A percentile compares a stretch with the other conserved stretches of the same genome.
Evolutionary conservation across 306 rosid species (phyloP).

Genomic region (Abrus precatorius): DNA sequence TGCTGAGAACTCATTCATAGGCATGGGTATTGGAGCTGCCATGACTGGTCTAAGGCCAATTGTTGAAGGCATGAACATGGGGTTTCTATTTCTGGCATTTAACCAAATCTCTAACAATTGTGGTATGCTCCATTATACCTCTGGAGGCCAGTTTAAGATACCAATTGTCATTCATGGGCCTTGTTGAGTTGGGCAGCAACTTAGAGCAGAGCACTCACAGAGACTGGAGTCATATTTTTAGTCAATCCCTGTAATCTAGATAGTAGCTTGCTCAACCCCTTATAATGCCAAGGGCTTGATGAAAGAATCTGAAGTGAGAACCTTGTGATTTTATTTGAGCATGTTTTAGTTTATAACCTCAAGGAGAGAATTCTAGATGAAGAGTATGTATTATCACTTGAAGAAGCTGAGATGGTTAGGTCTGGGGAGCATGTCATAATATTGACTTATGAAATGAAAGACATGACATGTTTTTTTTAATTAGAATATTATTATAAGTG

Average conservation of each 20-base stretch:
- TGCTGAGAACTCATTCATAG: constrained; percentile 94
- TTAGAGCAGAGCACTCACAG: constrained; percentile 96
- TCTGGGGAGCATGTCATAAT: too few relatives aligned
- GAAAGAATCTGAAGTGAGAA: constrained; percentile 87
- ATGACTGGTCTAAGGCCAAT: constrained; percentile 96
- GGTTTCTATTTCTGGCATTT: constrained; percentile 93
- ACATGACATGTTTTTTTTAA: too few relatives aligned
- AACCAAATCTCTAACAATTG: constrained; percentile 98
- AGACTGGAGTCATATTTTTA: constrained; percentile 94
- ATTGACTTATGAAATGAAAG: too few relatives aligned
- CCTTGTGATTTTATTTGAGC: constrained; percentile 97
- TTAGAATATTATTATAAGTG: too few relatives aligned
- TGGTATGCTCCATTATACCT: constrained; percentile 98
- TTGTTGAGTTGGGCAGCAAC: constrained; percentile 97
- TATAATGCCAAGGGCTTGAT: too few relatives aligned
- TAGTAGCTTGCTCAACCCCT: constrained; percentile 74
- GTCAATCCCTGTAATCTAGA: constrained; percentile 95
- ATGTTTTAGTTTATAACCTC: constrained; percentile 90
- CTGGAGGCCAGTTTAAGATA: constrained; percentile 96
- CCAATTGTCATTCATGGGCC: constrained; percentile 98
- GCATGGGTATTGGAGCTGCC: constrained; percentile 99
- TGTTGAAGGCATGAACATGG: constrained; percentile 99
- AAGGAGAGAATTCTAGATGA: constrained; percentile 97
- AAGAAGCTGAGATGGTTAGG: too few relatives aligned
- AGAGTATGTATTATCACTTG: constrained; percentile 25